phyloP scores from a whole-genome alignment of 2,329 filamentous ascomycete species.

The Apiospora arundinis region DNA sequence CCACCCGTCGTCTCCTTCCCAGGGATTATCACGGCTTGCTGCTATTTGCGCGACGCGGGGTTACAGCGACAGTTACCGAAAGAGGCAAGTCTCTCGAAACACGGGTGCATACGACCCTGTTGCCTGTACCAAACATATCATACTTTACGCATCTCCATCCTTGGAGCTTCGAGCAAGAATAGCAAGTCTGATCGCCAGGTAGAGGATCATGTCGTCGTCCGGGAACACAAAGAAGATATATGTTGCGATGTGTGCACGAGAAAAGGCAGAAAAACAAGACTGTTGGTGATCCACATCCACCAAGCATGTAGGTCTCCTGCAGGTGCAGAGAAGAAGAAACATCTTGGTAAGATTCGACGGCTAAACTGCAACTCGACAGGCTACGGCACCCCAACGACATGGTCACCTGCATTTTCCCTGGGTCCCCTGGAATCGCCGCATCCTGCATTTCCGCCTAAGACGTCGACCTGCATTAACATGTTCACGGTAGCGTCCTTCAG shows the following conservation, averaged over 20 bases:
- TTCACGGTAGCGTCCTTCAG: constrained; percentile 15
- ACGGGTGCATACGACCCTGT: constrained; percentile 7
- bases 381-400: constrained; percentile 14
- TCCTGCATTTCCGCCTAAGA: constrained; percentile 23
- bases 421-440: neutral
- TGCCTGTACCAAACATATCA: neutral
- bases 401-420: constrained; percentile 19
- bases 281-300: neutral
- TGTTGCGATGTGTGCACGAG: neutral
- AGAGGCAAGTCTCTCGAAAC: constrained; percentile 15
- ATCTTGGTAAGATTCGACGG: constrained; percentile 19
- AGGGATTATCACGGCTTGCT: constrained; percentile 18
- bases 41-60: constrained; percentile 11
- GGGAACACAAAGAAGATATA: constrained; percentile 4
- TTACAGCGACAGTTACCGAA: constrained; percentile 16
- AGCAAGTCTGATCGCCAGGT: constrained; percentile 3
- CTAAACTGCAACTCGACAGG: constrained; percentile 14
- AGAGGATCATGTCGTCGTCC: neutral
- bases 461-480: constrained; percentile 25
- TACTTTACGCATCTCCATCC: constrained; percentile 11
- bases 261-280: neutral
- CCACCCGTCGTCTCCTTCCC: neutral
- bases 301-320: constrained; percentile 4
- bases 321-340: neutral
- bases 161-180: neutral